Evolutionary conservation across 2,329 filamentous ascomycete species (phyloP).

Genomic region (Trichoderma cornu-damae): DNA sequence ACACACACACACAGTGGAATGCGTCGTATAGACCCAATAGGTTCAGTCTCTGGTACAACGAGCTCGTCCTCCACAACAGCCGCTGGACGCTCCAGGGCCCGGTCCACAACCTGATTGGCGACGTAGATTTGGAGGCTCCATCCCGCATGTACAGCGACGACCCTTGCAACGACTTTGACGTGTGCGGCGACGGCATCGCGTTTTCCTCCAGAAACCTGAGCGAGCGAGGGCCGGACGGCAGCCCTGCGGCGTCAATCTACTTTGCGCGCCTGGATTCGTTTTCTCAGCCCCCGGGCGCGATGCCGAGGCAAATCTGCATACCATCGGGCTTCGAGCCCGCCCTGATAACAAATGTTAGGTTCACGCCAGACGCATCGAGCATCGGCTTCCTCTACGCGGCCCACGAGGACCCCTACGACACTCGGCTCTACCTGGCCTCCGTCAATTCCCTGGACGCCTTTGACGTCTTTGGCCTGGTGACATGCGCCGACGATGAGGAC

Average conservation of each 20-base stretch:
- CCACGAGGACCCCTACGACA: constrained; percentile 24
- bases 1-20: constrained; percentile 36
- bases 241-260: constrained; percentile 28
- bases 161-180: constrained; percentile 29
- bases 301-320: constrained; percentile 26
- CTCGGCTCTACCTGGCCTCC: constrained; percentile 31
- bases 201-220: constrained; percentile 29
- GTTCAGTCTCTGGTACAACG: constrained; percentile 38
- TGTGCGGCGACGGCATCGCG: constrained; percentile 33
- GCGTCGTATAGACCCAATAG: constrained; percentile 29
- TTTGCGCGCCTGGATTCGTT: constrained; percentile 34
- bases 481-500: not conserved
- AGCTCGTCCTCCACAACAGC: constrained; percentile 26
- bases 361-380: constrained; percentile 35
- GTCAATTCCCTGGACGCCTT: constrained; percentile 15
- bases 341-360: constrained; percentile 28
- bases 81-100: constrained; percentile 29
- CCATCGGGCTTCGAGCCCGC: constrained; percentile 17
- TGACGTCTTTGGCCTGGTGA: constrained; percentile 15
- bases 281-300: constrained; percentile 16
- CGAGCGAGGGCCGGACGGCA: constrained; percentile 14
- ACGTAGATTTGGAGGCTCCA: constrained; percentile 32
- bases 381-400: constrained; percentile 34
- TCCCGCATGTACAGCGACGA: constrained; percentile 25
- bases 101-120: constrained; percentile 33